These are phyloP conservation scores for Phytophthora capsici DNA, from an alignment of 352 stramenopile species.

Conservation along the genomic window DNA sequence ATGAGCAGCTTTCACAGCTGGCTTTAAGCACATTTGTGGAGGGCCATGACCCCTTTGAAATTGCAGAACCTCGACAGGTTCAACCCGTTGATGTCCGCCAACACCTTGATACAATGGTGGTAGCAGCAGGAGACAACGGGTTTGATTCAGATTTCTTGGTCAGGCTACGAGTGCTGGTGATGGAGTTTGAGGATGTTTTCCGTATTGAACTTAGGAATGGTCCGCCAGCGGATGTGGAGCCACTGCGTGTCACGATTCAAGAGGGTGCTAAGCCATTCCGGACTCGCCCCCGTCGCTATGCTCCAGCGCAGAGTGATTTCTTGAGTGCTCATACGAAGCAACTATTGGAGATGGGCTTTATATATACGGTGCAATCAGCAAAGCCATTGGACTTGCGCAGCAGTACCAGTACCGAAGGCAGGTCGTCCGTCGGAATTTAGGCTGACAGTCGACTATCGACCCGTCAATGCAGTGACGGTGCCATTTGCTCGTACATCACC, in stretches of 20 bases:
- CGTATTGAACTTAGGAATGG: neutral
- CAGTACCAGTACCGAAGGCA: neutral
- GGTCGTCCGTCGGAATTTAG: neutral
- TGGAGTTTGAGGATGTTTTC: slow-evolving; percentile 15
- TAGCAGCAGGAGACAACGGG: neutral
- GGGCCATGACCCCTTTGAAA: slow-evolving; percentile 9
- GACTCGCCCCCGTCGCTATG: neutral
- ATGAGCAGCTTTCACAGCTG: slow-evolving; percentile 8
- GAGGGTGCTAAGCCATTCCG: slow-evolving; percentile 2
- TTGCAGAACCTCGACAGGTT: neutral
- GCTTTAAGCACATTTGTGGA: neutral
- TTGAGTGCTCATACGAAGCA: neutral
- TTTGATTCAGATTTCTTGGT: neutral
- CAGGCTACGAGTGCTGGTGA: neutral
- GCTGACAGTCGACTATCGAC: neutral
- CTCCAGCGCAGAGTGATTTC: neutral
- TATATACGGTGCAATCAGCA: neutral
- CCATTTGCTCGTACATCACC: neutral
- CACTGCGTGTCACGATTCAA: neutral
- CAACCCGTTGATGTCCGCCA: neutral
- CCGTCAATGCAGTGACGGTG: neutral
- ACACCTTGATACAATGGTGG: slow-evolving; percentile 1
- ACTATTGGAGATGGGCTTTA: neutral
- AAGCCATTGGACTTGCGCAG: neutral
- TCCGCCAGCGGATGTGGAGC: neutral